These are phyloP conservation scores for Monosporascus sp. DNA, from an alignment of 2,329 filamentous ascomycete genomes.

Conservation along the genomic window DNA sequence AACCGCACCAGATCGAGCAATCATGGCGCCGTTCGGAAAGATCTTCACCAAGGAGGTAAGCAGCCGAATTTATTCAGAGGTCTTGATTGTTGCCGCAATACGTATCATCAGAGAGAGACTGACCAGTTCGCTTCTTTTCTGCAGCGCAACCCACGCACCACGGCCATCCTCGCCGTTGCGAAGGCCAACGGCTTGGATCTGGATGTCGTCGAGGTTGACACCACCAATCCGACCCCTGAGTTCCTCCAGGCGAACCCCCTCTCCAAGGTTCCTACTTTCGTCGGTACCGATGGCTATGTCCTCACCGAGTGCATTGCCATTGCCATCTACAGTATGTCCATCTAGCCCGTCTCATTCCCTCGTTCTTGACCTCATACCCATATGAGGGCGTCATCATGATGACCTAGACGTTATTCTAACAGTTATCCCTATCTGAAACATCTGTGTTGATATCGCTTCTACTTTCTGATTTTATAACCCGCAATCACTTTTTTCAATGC, in stretches of 20 bases:
- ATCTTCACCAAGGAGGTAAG: conserved; percentile 81
- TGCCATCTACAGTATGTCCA: conserved; percentile 87
- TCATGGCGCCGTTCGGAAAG: conserved; percentile 90
- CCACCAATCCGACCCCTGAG: conserved; percentile 62
- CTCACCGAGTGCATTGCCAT: conserved; percentile 91
- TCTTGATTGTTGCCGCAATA: no score
- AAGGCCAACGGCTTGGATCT: conserved; percentile 96
- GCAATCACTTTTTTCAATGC: conserved; percentile 13
- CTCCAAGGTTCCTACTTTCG: conserved; percentile 88
- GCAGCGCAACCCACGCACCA: conserved; percentile 85
- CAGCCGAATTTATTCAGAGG: conserved; percentile 8
- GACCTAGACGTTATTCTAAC: conserved; percentile 70
- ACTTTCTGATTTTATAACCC: conserved; percentile 65
- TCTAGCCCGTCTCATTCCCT: conserved; percentile 12
- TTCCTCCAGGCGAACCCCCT: conserved; percentile 84
- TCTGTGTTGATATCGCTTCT: conserved; percentile 80
- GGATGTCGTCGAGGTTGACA: conserved; percentile 71
- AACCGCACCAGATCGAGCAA: conserved; percentile 19
- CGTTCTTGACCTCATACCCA: conserved; percentile 2
- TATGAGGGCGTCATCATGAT: conserved; percentile 44
- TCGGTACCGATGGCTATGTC: conserved; percentile 84
- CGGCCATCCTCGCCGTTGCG: conserved; percentile 83
- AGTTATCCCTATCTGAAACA: conserved; percentile 99
- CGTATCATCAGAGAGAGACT: conserved; percentile 9
- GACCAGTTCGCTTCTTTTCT: conserved; percentile 22